Percentiles rank a stretch among this genome's conserved stretches.
Evolutionary conservation across 2,329 filamentous ascomycete species (phyloP).

Genomic region (Hypoxylon sp.): DNA sequence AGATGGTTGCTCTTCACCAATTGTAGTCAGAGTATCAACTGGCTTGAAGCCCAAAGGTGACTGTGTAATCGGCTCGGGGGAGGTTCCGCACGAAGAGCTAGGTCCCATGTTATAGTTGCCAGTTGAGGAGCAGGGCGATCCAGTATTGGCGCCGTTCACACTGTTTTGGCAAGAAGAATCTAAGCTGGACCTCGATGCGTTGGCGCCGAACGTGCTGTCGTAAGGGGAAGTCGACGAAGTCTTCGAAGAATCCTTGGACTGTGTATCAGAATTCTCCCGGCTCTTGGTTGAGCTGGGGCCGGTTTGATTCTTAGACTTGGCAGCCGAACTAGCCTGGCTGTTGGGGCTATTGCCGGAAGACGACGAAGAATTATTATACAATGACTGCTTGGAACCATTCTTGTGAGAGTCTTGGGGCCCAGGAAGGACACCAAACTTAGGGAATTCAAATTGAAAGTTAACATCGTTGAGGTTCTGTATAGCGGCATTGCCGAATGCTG

Average conservation of each 20-base stretch:
- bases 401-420: conserved; percentile 48
- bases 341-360: conserved; percentile 43
- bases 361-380: conserved; percentile 42
- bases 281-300: conserved; percentile 49
- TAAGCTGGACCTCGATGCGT: conserved; percentile 58
- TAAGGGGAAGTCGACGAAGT: conserved; percentile 60
- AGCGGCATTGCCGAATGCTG: conserved; percentile 56
- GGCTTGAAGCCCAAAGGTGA: conserved; percentile 74
- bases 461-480: conserved; percentile 73
- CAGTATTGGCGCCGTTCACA: conserved; percentile 62
- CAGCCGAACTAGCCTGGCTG: conserved; percentile 49
- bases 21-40: conserved; percentile 68
- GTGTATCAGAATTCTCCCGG: conserved; percentile 48
- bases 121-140: conserved; percentile 71
- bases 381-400: conserved; percentile 28
- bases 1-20: conserved; percentile 69
- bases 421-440: conserved; percentile 83
- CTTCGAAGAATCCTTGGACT: conserved; percentile 59
- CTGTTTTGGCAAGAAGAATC: conserved; percentile 61
- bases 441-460: conserved; percentile 95
- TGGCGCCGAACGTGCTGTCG: conserved; percentile 54
- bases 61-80: conserved; percentile 77
- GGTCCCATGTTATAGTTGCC: conserved; percentile 64
- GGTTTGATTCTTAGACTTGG: conserved; percentile 44
- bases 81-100: conserved; percentile 77